Evolutionary conservation across 352 stramenopile genomes (phyloP), one percentile per base, ranked within the genome.

Genomic region (Saprolegnia diclina): DNA sequence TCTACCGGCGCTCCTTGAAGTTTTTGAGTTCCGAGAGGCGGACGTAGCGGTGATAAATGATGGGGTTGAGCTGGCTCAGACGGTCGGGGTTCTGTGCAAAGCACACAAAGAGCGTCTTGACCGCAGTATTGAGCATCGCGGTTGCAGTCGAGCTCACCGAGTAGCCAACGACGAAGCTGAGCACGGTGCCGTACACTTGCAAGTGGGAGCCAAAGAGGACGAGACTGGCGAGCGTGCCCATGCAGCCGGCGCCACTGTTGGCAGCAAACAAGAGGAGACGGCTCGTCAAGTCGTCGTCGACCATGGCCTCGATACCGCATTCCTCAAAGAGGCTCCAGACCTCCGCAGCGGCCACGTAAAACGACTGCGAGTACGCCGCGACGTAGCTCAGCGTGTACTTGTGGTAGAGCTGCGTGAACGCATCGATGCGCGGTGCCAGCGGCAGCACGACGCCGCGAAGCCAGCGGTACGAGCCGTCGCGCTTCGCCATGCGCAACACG

Each of bases 91-190:
- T 88, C 74, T 93, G 82, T 3, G 87, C 85, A 62, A 94, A 94
- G 76, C 87, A 94, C 45, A 94, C 83, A 67, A 92, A 94, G 21
- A 94, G 72, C 26, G 87, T 93, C 77, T 94, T 93, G 69, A 93
- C 89, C 22, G 90, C 82, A 0, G 83, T 83, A 14, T 77, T 76
- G 32, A 92, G 77, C 46, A 90, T 78, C 71, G 90, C 83, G 38
- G 80, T 90, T 16, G 83, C 79, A 65, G 91, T 77, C 44, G 85
- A 91, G 19, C 92, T 75, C 56, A 82, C 89, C 50, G 83, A 92
- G 75, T 94, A 92, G 74, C 82, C 88, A 14, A 92, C 71, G 19
- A 85, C 74, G 56, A 94, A 94, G 72, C 79, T 80, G 29, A 76
- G 75, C 29, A 92, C 59, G n/a, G 79, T 85, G 66, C 89, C 91